Percentiles rank a stretch among this genome's conserved stretches.
Evolutionary conservation across 78 protist species (phyloP).

Genomic region (Cavenderia fasciculata): DNA sequence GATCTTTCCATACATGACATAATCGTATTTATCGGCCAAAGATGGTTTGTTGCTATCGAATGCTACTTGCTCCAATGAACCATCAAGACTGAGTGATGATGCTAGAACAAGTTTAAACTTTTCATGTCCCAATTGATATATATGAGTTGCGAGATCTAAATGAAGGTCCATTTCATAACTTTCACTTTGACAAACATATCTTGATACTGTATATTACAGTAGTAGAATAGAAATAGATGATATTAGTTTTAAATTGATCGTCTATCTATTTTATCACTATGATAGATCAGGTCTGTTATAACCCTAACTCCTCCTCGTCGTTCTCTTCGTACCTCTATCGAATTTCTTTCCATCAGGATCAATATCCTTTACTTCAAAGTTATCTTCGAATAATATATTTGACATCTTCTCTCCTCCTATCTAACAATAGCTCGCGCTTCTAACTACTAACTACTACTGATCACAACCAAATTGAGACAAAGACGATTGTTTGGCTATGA

Average conservation of each 20-base stretch:
- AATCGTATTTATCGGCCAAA: slow-evolving; percentile 88
- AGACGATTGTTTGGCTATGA: no score
- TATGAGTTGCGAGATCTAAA: slow-evolving; percentile 91
- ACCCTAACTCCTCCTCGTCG: no score
- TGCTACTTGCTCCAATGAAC: slow-evolving; percentile 64
- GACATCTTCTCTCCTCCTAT: no score
- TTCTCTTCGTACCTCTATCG: slow-evolving; percentile 80
- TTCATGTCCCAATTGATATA: slow-evolving; percentile 87
- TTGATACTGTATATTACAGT: slow-evolving; percentile 67
- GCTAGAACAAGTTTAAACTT: slow-evolving; percentile 87
- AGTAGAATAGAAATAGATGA: neutral
- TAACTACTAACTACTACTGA: no score
- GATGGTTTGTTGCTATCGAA: slow-evolving; percentile 67
- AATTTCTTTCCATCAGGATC: slow-evolving; percentile 89
- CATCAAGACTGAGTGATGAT: slow-evolving; percentile 83
- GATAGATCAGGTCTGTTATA: no score
- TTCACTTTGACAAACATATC: slow-evolving; percentile 83
- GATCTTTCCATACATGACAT: slow-evolving; percentile 93
- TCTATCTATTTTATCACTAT: no score
- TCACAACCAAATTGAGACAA: no score
- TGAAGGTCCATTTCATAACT: slow-evolving; percentile 84
- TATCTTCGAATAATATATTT: slow-evolving; percentile 82
- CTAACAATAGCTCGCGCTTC: no score
- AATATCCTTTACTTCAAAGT: slow-evolving; percentile 85
- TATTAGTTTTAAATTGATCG: neutral